Evolutionary conservation across 164 flowering plant genomes (phyloP), one percentile per base, ranked within the genome.

Genomic region (Tetracentron sinense): DNA sequence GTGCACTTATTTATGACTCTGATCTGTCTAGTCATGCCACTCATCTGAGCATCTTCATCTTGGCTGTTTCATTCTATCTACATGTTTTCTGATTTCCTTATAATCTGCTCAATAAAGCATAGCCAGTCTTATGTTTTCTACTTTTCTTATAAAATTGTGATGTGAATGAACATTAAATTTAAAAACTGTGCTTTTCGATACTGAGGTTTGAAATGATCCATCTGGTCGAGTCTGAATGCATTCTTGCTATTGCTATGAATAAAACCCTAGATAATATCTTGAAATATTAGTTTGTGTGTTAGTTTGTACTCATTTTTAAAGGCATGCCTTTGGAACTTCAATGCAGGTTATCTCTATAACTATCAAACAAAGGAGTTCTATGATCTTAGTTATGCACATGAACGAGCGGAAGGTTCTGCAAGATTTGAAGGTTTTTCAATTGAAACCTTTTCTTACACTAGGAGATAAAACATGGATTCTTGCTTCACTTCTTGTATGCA

Each of bases 331-430:
- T 60, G 51, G 30, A 35, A 59, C 16, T 46, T 58, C 30, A 15
- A 42, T 80, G 83, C 89, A 92, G 98, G 97, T 61, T 85, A 92
- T 75, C 84, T 94, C 19, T 91, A 82, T 63, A 94, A 90, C 70
- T 86, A 73, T 66, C 97, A 94, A 52, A 91, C 96, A 57, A 94
- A 79, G 79, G 98, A 94, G 74, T 82, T 89, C 69, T 87, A 81
- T 54, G 89, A 89, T 75, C 97, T 94, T 64, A 89, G 90, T 66
- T 80, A 81, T 79, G 86, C 90, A 30, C 95, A 78, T 54, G 90
- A 87, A 69, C 84, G 77, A 38, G 85, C 87, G 7, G 87, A 80
- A 66, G 89, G 83, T 66, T 83, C 87, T 63, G 74, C 84, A 38
- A 81, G 64, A 62, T 83, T 86, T 74, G 96, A 90, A 87, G 98